phyloP scores from a whole-genome alignment of 1,284 basidiomycete genomes.

The Peniophora sp. region DNA sequence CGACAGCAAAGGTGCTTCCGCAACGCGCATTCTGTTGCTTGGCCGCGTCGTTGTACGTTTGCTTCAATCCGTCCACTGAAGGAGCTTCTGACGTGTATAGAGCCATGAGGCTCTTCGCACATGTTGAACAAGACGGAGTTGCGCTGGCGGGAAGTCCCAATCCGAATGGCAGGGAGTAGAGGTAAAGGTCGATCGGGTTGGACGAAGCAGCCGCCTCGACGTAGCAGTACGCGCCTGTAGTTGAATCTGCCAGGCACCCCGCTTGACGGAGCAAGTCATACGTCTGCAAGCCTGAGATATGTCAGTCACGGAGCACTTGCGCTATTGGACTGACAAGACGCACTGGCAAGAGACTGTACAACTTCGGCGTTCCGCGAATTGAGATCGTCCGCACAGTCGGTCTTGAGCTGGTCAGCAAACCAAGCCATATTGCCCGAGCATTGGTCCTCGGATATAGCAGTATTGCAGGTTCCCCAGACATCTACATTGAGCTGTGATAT shows the following conservation, averaged over 20 bases:
- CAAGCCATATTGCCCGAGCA: conserved; percentile 57
- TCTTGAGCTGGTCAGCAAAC: conserved; percentile 42
- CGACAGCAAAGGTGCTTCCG: conserved; percentile 24
- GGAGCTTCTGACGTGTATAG: conserved; percentile 27
- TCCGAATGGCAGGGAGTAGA: conserved; percentile 58
- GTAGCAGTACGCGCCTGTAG: conserved; percentile 61
- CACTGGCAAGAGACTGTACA: conserved; percentile 44
- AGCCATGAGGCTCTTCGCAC: conserved; percentile 47
- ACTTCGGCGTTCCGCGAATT: conserved; percentile 39
- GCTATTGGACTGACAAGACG: conserved; percentile 13
- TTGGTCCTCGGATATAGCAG: conserved; percentile 33
- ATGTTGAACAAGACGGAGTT: conserved; percentile 46
- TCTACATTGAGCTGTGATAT: conserved; percentile 56
- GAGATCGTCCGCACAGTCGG: conserved; percentile 47
- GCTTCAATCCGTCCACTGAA: conserved; percentile 22
- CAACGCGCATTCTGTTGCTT: conserved; percentile 23
- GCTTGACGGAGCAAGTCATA: conserved; percentile 50
- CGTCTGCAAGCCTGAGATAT: conserved; percentile 41
- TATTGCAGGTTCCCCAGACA: conserved; percentile 74
- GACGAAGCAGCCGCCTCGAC: conserved; percentile 45
- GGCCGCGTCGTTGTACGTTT: conserved; percentile 31
- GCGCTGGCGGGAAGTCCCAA: conserved; percentile 37
- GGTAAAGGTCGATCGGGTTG: conserved; percentile 55
- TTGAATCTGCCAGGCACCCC: conserved; percentile 47
- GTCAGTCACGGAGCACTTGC: neutral